Evolutionary conservation across 306 rosid genomes (phyloP).

Genomic region (Datisca glomerata): DNA sequence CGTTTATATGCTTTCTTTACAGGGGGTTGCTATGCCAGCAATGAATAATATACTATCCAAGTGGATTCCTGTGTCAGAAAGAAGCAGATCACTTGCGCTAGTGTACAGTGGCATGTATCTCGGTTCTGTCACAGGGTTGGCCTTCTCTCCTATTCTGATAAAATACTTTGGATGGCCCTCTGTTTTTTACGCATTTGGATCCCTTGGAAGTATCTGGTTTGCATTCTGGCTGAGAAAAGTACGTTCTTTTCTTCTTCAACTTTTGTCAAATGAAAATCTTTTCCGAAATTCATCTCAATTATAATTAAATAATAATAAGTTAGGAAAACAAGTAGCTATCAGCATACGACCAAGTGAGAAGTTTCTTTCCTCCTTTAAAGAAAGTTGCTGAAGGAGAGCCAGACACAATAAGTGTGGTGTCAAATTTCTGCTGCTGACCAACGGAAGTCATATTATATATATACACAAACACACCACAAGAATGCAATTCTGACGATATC

Average conservation of each 20-base stretch:
- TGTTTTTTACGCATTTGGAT: conserved; percentile 89
- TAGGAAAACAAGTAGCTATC: too few species aligned
- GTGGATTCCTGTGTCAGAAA: conserved; percentile 97
- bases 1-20: conserved; percentile 13
- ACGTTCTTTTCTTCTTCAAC: conserved; percentile 22
- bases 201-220: conserved; percentile 96
- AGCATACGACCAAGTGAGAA: too few species aligned
- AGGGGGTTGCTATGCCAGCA: conserved; percentile 99
- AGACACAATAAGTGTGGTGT: too few species aligned
- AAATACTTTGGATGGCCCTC: conserved; percentile 90
- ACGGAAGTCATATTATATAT: conserved; percentile 2
- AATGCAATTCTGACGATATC: too few species aligned
- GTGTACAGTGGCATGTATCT: conserved; percentile 99
- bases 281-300: too few species aligned
- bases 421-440: conserved; percentile 4
- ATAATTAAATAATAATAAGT: too few species aligned
- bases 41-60: conserved; percentile 89
- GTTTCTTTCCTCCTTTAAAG: too few species aligned
- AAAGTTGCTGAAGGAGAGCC: too few species aligned
- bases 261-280: too few species aligned
- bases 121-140: conserved; percentile 93
- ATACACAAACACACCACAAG: too few species aligned
- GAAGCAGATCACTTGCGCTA: conserved; percentile 92
- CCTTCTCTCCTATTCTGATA: conserved; percentile 61
- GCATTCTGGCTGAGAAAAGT: conserved; percentile 75